Base-by-base conservation (phyloP, 305 asterid genomes). In the Solanum hybrid region DNA sequence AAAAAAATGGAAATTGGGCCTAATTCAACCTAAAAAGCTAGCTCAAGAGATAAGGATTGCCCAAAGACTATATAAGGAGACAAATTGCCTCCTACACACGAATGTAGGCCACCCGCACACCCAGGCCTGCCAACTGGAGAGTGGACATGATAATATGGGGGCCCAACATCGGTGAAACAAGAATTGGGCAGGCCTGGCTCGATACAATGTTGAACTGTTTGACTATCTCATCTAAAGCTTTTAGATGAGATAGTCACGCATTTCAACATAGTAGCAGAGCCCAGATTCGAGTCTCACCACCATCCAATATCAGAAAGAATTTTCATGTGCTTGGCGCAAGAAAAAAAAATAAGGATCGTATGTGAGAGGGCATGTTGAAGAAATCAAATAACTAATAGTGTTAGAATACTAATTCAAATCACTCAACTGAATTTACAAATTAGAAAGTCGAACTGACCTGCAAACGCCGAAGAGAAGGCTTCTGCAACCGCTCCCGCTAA, bases 401-500 rank as follows among this genome's bases (percentile, higher is more conserved):
- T 80, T 37, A 29, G 86, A 88, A 75, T 5, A 40, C 20, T 31
- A 87, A 87, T 40, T 75, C n/a, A 87, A 75, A 33, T 71, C 67
- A 39, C 37, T 86, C 67, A 46, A 14, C 86, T 29, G 26, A 83
- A 86, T 24, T 82, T 76, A 91, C 29, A 80, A 88, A 42, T 89
- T 78, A 81, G 24, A 84, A 5, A 74, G 84, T 46, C 42, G 34
- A 88, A 89, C 96, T 92, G 88, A 98, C 99, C 99, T 97, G 99
- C 93, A 98, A 92, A 89, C 96, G 99, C 39, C 99, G 98, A 90
- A 97, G 96, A 90, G 96, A 88, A 75, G 99, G 99, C 91, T 98
- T 98, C 91, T 96, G 99, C 98, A 98, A 96, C 88, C 95, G 92
- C 90, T 94, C 98, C 78, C 99, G 96, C 99, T 98, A 95, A 88